Conservation (phyloP, 2,329 filamentous ascomycete species). For the Arthroderma uncinatum region DNA sequence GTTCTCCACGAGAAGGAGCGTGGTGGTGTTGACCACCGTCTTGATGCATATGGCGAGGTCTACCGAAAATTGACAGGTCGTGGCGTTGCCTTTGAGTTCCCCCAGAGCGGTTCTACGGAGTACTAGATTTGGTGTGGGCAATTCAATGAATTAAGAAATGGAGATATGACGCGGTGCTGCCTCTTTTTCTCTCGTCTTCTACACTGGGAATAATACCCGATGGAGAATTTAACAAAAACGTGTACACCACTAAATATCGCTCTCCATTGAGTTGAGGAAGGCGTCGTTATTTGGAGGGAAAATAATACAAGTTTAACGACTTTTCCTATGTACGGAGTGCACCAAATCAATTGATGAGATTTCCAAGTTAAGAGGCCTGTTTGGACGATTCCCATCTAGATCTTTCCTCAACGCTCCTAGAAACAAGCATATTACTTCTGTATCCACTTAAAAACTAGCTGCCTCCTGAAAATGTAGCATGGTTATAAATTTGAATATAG, state of each 20-base stretch:
- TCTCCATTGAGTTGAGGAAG: neutral
- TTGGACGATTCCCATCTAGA: too few species aligned
- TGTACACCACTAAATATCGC: conserved; percentile 5
- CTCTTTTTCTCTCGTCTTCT: conserved; percentile 9
- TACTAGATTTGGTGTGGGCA: conserved; percentile 50
- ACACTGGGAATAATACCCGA: neutral
- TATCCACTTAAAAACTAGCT: too few species aligned
- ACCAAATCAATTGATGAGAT: neutral
- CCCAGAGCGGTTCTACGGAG: conserved; percentile 65
- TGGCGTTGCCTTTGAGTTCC: conserved; percentile 97
- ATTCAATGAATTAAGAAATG: conserved; percentile 3
- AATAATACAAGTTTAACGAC: conserved; percentile 6
- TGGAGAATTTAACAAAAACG: neutral
- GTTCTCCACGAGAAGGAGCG: conserved; percentile 99
- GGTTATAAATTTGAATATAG: neutral
- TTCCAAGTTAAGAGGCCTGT: neutral
- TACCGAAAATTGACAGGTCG: conserved; percentile 97
- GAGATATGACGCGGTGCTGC: conserved; percentile 4
- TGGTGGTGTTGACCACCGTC: conserved; percentile 96
- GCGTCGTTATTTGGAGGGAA: conserved; percentile 5
- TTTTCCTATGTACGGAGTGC: neutral
- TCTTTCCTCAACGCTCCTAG: too few species aligned
- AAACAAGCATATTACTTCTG: too few species aligned
- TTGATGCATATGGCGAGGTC: conserved; percentile 99
- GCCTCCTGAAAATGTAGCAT: too few species aligned